Percentiles rank a stretch among this genome's conserved stretches.
phyloP scores from a whole-genome alignment of 805 yeast species.

The Saccharomycopsis selenospora region DNA sequence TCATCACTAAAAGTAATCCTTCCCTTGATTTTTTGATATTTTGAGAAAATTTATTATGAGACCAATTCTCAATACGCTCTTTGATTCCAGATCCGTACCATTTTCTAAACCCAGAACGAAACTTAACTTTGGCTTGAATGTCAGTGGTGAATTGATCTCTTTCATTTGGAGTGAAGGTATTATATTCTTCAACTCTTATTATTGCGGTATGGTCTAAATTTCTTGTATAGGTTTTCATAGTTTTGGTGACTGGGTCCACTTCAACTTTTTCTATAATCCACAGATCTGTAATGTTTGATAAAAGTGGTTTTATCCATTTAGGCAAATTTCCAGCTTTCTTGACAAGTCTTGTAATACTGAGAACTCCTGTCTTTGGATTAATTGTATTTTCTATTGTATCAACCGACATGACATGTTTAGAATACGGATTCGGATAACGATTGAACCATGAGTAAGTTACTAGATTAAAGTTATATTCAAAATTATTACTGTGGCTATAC shows the following conservation, averaged over 20 bases:
- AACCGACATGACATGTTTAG: conserved; percentile 75
- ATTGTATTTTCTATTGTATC: conserved; percentile 64
- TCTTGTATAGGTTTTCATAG: conserved; percentile 63
- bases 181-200: conserved; percentile 70
- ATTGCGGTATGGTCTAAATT: conserved; percentile 79
- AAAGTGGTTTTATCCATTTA: conserved; percentile 63
- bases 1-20: conserved; percentile 77
- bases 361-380: conserved; percentile 48
- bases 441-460: conserved; percentile 73
- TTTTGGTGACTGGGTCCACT: conserved; percentile 52
- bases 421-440: conserved; percentile 68
- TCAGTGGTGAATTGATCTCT: conserved; percentile 33
- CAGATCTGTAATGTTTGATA: conserved; percentile 61
- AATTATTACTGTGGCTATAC: conserved; percentile 49
- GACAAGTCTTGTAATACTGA: conserved; percentile 67
- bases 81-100: conserved; percentile 45
- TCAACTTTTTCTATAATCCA: conserved; percentile 78
- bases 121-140: conserved; percentile 56
- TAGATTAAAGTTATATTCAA: conserved; percentile 58
- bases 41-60: conserved; percentile 59
- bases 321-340: conserved; percentile 79
- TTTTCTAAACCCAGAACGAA: conserved; percentile 56
- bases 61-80: conserved; percentile 76
- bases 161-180: conserved; percentile 37
- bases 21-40: conserved; percentile 58